phyloP scores from a whole-genome alignment of 768 basidiomycete genomes.

The Paxillus ammoniavirescens region DNA sequence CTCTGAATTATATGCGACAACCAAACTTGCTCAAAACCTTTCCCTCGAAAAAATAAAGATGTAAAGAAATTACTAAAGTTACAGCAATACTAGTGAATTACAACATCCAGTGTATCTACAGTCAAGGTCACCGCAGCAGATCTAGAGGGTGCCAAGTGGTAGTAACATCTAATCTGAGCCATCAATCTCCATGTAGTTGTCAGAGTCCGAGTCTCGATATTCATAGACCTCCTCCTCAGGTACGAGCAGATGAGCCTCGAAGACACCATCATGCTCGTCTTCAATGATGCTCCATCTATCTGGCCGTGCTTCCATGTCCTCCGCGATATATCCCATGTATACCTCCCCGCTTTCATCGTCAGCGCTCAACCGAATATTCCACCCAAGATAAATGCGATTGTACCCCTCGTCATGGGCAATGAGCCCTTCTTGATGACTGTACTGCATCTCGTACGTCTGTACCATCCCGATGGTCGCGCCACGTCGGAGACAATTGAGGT shows the following conservation, averaged over 20 bases:
- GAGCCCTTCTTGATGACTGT: constrained; percentile 54
- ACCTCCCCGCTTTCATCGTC: constrained; percentile 40
- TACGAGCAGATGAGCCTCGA: constrained; percentile 42
- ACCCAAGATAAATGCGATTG: constrained; percentile 60
- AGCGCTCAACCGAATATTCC: constrained; percentile 55
- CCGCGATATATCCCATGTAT: constrained; percentile 40
- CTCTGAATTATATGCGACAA: too few relatives aligned
- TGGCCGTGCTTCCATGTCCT: constrained; percentile 39
- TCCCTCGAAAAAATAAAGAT: background rate
- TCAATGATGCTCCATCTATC: constrained; percentile 43
- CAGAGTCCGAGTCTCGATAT: constrained; percentile 39
- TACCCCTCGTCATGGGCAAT: constrained; percentile 41
- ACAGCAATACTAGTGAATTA: background rate
- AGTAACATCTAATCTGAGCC: constrained; percentile 7
- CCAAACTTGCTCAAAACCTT: too few relatives aligned
- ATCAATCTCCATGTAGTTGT: constrained; percentile 35
- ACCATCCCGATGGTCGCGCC: constrained; percentile 63
- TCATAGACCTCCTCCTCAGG: constrained; percentile 33
- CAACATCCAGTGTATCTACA: background rate
- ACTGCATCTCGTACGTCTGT: constrained; percentile 51
- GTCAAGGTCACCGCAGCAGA: background rate
- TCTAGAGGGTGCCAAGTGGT: background rate
- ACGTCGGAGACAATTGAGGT: constrained; percentile 49
- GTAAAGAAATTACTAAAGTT: background rate
- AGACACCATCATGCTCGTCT: constrained; percentile 36